Evolutionary conservation across 306 rosid species (phyloP), one percentile per base, ranked within the genome.

Genomic region (Rosa persica): DNA sequence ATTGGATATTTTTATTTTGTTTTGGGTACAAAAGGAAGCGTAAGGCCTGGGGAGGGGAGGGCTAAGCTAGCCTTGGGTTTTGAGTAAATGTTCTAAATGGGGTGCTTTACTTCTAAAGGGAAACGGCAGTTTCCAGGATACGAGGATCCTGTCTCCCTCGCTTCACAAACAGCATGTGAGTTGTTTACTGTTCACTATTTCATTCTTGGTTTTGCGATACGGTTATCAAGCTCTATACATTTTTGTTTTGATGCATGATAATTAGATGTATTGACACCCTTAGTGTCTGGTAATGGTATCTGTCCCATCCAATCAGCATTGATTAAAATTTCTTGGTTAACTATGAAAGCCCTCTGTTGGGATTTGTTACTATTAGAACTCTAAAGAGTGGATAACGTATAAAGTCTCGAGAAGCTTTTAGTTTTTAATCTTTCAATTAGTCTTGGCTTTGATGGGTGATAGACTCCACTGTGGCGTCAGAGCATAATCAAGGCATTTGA

Each of bases 121-220:
- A 89, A 76, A 42, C 78, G 79, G 60, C 76, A 64, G 47, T 81
- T 49, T 80, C 90, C 82, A 0, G 84, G 83, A 48, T 88, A 95
- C 15, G 93, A 91, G 78, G 89, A 90, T 39, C 90, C 96, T 66
- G 40, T 84, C 12, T 55, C 20, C 46, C 97, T 95, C 42, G 93
- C 99, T 47, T 85, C 97, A 43, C 88, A 95, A 78, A 95, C 99
- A 12, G 84, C 92, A 13, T 95, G 98, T 95, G 84, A 90, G 97
- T 87, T 78, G 4, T 27, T 61, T 54, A 38, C 40, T 69, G 62
- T 62, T 77, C 42, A 30, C 57, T 74, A 16, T 65, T 80, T 78
- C 4, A 6, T 36, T 72, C n/a, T 27, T 10, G 54, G 12, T 55
- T 67, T 44, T 66, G 48, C 10, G 80, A 11, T 44, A 43, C 10